phyloP scores from a whole-genome alignment of 2,329 filamentous ascomycete species.

The Shiraia sp. region DNA sequence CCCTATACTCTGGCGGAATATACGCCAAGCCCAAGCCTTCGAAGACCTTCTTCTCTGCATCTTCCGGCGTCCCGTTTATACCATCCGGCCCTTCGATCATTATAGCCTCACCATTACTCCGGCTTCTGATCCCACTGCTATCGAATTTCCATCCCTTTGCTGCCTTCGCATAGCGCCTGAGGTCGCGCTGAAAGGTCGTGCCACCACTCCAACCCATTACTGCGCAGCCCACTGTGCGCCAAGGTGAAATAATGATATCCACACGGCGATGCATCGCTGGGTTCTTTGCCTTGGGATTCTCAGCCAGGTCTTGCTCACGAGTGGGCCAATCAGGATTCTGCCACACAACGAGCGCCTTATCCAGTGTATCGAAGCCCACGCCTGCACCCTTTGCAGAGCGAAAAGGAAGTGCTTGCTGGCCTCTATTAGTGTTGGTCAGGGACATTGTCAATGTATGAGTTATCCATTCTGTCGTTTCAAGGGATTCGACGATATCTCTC shows the following conservation, averaged over 20 bases:
- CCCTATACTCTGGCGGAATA: constrained; percentile 49
- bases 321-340: constrained; percentile 64
- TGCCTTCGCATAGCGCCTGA: constrained; percentile 77
- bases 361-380: constrained; percentile 80
- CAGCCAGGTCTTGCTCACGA: constrained; percentile 40
- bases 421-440: constrained; percentile 70
- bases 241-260: constrained; percentile 88
- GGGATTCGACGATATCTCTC: constrained; percentile 67
- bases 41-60: constrained; percentile 81
- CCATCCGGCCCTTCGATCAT: constrained; percentile 62
- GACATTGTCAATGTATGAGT: constrained; percentile 80
- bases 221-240: constrained; percentile 86
- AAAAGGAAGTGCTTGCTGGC: constrained; percentile 66
- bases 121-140: constrained; percentile 78
- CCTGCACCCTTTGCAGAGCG: constrained; percentile 47
- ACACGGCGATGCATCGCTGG: constrained; percentile 80
- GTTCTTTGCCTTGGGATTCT: constrained; percentile 57
- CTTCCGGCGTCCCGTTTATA: constrained; percentile 60
- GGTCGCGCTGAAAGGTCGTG: constrained; percentile 86
- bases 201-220: constrained; percentile 87
- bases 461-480: constrained; percentile 72
- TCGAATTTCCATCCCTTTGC: constrained; percentile 82
- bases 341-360: constrained; percentile 94
- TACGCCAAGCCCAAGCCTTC: constrained; percentile 67
- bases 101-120: constrained; percentile 69